Percentiles rank a stretch among this genome's conserved stretches.
phyloP scores from a whole-genome alignment of 2,329 filamentous ascomycete species.

The Diaporthe citri region DNA sequence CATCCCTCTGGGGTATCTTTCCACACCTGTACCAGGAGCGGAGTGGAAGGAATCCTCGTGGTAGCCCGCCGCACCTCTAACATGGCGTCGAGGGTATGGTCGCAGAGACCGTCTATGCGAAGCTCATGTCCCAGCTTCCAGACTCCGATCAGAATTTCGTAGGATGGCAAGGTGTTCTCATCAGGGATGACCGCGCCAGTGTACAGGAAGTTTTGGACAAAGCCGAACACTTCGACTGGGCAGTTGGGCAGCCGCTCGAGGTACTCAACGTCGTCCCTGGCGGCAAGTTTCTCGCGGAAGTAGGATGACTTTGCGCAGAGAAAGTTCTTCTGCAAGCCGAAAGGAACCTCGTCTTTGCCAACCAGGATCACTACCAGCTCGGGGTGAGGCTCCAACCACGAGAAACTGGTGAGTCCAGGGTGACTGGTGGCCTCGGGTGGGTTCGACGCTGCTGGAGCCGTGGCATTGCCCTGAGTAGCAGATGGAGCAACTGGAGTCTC shows the following conservation, averaged over 20 bases:
- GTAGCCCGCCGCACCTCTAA: constrained; percentile 65
- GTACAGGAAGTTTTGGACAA: constrained; percentile 67
- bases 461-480: background rate
- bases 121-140: constrained; percentile 69
- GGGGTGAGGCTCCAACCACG: constrained; percentile 60
- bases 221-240: constrained; percentile 64
- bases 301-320: constrained; percentile 64
- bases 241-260: constrained; percentile 64
- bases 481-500: background rate
- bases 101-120: constrained; percentile 67
- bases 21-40: constrained; percentile 72
- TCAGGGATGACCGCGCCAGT: constrained; percentile 62
- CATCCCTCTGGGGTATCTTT: constrained; percentile 72
- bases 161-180: constrained; percentile 59
- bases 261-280: constrained; percentile 58
- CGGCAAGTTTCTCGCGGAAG: constrained; percentile 61
- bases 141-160: constrained; percentile 66
- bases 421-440: background rate
- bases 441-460: background rate
- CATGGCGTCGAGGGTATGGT: constrained; percentile 70
- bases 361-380: constrained; percentile 68
- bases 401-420: constrained; percentile 26
- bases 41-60: constrained; percentile 68
- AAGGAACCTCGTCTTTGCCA: constrained; percentile 64
- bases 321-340: constrained; percentile 71